Percentiles rank a stretch among this genome's conserved stretches.
phyloP scores from a whole-genome alignment of 2,329 filamentous ascomycete genomes.

The Penicillium sp. region DNA sequence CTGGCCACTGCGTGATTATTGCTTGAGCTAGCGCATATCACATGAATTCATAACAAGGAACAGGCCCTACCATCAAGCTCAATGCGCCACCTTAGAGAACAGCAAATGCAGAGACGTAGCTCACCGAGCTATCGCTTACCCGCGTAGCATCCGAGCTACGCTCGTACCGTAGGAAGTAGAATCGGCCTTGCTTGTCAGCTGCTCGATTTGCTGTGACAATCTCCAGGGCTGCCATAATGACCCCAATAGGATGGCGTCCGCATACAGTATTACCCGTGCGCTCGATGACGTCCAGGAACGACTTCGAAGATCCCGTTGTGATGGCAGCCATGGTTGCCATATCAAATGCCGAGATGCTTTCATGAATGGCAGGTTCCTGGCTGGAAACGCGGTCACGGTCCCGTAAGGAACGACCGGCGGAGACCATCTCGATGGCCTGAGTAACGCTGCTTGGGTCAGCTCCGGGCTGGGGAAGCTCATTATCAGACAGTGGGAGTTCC shows the following conservation, averaged over 20 bases:
- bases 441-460: conserved; percentile 25
- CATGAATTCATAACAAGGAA: background rate
- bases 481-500: conserved; percentile 37
- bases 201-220: conserved; percentile 46
- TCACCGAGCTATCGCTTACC: conserved; percentile 77
- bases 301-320: conserved; percentile 66
- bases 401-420: conserved; percentile 27
- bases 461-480: conserved; percentile 43
- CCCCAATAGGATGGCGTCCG: conserved; percentile 88
- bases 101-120: conserved; percentile 90
- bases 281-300: conserved; percentile 65
- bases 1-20: background rate
- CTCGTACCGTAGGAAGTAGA: conserved; percentile 82
- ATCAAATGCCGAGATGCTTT: conserved; percentile 79
- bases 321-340: conserved; percentile 79
- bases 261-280: conserved; percentile 88
- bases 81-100: conserved; percentile 51
- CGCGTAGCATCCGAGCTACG: conserved; percentile 71
- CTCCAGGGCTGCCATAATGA: conserved; percentile 85
- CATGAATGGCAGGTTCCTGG: conserved; percentile 61
- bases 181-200: conserved; percentile 49
- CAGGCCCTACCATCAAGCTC: background rate
- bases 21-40: background rate
- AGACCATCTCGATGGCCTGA: conserved; percentile 30
- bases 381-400: conserved; percentile 35